phyloP scores from a whole-genome alignment of 768 basidiomycete species.

The Dacryopinax spathularia region DNA sequence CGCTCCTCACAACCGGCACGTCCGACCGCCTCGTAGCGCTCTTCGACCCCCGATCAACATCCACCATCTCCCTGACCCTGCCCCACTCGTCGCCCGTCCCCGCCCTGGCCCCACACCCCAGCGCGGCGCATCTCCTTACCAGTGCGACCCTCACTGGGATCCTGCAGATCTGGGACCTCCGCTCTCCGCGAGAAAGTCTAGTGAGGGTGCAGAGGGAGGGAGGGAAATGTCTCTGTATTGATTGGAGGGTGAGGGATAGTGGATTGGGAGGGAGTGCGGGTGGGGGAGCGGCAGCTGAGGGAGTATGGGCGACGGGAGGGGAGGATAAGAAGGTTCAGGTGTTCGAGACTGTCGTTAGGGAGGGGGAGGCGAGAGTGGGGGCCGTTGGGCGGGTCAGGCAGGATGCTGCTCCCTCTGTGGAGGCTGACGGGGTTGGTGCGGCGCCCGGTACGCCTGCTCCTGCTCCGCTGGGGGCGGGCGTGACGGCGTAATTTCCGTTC shows the following conservation, averaged over 20 bases:
- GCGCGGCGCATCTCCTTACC: slow-evolving; percentile 24
- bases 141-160: slow-evolving; percentile 27
- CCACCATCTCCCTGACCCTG: slow-evolving; percentile 27
- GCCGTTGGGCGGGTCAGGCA: too few species aligned
- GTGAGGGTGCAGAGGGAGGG: slow-evolving; percentile 24
- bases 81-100: slow-evolving; percentile 25
- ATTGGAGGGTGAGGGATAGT: slow-evolving; percentile 22
- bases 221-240: slow-evolving; percentile 15
- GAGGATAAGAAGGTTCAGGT: slow-evolving; percentile 27
- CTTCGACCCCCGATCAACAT: slow-evolving; percentile 16
- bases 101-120: slow-evolving; percentile 26
- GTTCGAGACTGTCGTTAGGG: not conserved
- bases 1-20: not conserved
- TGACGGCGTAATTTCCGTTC: too few species aligned
- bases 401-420: too few species aligned
- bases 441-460: too few species aligned
- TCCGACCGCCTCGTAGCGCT: not conserved
- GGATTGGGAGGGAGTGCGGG: slow-evolving; percentile 29
- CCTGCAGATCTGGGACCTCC: slow-evolving; percentile 31
- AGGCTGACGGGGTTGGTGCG: too few species aligned
- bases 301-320: slow-evolving; percentile 27
- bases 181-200: slow-evolving; percentile 28
- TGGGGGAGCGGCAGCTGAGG: too few species aligned
- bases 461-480: too few species aligned
- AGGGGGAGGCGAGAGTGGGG: not conserved